These are phyloP conservation scores for Acmispon strigosus DNA, from an alignment of 306 rosid genomes.

Conservation along the genomic window DNA sequence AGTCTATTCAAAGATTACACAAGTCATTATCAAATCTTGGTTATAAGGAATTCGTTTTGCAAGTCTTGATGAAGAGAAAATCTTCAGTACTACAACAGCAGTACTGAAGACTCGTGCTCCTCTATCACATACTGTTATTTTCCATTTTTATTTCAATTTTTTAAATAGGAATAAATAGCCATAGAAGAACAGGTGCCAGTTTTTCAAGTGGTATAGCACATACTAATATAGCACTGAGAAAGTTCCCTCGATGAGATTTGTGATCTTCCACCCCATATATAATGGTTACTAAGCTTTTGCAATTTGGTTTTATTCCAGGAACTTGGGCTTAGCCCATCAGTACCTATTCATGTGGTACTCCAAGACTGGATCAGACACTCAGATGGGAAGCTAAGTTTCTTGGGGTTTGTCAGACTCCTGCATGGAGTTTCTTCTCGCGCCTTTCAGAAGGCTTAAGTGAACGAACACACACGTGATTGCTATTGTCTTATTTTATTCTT, in stretches of 20 bases:
- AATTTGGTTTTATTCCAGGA: conserved; percentile 45
- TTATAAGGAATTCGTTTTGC: neutral
- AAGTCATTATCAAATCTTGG: neutral
- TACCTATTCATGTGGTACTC: conserved; percentile 82
- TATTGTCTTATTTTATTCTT: conserved; percentile 5
- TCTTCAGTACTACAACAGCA: no score
- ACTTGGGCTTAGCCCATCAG: conserved; percentile 75
- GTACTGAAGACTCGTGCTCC: no score
- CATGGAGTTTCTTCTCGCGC: conserved; percentile 62
- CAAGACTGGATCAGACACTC: conserved; percentile 90
- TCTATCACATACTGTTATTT: no score
- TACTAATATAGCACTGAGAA: neutral
- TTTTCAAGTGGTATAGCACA: no score
- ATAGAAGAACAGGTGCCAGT: no score
- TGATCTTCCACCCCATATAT: neutral
- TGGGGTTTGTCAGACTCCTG: conserved; percentile 76
- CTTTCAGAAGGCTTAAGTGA: conserved; percentile 54
- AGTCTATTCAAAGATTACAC: neutral
- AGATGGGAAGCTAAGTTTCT: conserved; percentile 83
- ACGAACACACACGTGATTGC: conserved; percentile 5
- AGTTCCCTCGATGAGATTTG: neutral
- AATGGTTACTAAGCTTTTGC: conserved; percentile 1
- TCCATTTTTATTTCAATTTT: no score
- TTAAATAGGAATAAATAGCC: no score
- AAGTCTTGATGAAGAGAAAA: neutral